phyloP scores from a whole-genome alignment of 73 alveolate species.

The Paramecium pentaurelia region DNA sequence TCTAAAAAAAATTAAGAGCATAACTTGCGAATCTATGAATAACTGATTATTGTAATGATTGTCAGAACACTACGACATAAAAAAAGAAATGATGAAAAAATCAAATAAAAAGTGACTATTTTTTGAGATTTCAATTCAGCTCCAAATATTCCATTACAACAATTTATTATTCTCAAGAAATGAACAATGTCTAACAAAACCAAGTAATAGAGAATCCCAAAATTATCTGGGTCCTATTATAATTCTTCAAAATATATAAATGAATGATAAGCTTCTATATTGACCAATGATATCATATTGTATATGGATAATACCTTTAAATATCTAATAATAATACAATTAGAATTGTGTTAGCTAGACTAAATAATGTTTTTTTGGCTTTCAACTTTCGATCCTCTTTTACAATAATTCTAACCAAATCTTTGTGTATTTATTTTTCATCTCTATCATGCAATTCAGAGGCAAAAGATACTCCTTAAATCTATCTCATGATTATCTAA shows the following conservation, averaged over 20 bases:
- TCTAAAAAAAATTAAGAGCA: background rate
- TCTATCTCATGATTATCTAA: background rate
- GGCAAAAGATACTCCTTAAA: constrained; percentile 23
- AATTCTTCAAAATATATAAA: background rate
- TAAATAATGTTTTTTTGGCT: background rate
- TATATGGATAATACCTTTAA: background rate
- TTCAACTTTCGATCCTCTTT: background rate
- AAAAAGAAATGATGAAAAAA: background rate
- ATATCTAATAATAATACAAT: background rate
- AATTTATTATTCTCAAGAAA: background rate
- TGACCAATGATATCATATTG: background rate
- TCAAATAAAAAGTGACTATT: background rate
- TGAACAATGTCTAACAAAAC: background rate
- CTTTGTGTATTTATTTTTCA: background rate
- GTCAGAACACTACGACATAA: background rate
- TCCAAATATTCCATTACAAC: background rate
- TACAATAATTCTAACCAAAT: background rate
- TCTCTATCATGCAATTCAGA: constrained; percentile 30
- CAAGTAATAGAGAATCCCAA: constrained; percentile 19
- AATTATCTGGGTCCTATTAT: background rate
- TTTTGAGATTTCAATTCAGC: background rate
- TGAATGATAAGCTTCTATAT: constrained; percentile 27
- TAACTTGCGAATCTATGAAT: background rate
- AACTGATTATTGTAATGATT: background rate
- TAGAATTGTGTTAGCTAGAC: background rate